Evolutionary conservation across 2,329 filamentous ascomycete species (phyloP).

Genomic region (Pseudogymnoascus sp.): DNA sequence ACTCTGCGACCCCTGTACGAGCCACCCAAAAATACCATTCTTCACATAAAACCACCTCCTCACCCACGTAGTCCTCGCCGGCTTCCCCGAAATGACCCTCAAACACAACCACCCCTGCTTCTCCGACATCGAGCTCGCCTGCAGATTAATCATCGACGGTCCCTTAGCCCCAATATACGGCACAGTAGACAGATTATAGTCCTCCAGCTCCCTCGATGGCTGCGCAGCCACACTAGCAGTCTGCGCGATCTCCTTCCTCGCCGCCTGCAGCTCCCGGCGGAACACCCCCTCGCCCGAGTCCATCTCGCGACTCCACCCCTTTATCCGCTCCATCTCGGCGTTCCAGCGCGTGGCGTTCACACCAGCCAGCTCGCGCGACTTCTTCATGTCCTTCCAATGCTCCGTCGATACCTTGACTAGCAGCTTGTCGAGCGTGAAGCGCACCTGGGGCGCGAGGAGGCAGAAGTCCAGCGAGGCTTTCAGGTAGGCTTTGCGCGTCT

Average conservation of each 20-base stretch:
- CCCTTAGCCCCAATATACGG: constrained; percentile 69
- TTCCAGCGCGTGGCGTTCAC: constrained; percentile 58
- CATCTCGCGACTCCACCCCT: constrained; percentile 92
- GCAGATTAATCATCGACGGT: constrained; percentile 43
- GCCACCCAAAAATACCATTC: constrained; percentile 91
- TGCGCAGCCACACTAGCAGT: constrained; percentile 60
- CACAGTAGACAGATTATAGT: constrained; percentile 84
- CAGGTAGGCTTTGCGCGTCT: constrained; percentile 82
- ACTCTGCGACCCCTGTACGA: constrained; percentile 70
- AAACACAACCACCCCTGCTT: constrained; percentile 95
- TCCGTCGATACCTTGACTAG: constrained; percentile 79
- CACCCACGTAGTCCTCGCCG: constrained; percentile 81
- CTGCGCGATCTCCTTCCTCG: constrained; percentile 76
- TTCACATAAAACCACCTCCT: constrained; percentile 94
- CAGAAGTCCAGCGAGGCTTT: constrained; percentile 93
- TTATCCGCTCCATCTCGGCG: constrained; percentile 80
- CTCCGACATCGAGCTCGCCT: constrained; percentile 51
- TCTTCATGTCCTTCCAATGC: constrained; percentile 79
- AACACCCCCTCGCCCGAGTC: constrained; percentile 80
- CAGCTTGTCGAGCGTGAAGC: constrained; percentile 75
- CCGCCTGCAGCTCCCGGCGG: constrained; percentile 68
- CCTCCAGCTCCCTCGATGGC: constrained; percentile 85
- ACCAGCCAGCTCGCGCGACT: constrained; percentile 56
- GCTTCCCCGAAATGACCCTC: constrained; percentile 75
- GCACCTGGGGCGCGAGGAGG: constrained; percentile 75